These are phyloP conservation scores for Hemileccinum rubropunctum DNA, from an alignment of 768 basidiomycete genomes.

Conservation along the genomic window DNA sequence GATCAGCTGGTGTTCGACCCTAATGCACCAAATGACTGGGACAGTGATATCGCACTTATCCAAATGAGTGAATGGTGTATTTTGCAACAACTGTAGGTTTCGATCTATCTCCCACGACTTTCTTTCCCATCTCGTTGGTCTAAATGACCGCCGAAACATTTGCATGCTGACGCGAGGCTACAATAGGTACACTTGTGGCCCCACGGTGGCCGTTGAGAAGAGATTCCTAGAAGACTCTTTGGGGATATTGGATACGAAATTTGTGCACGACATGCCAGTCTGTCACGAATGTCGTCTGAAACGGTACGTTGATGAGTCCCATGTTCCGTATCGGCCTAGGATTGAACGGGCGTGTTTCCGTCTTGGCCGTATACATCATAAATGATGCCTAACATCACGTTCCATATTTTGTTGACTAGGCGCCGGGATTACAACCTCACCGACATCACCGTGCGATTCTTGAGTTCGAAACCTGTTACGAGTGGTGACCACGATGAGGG, in stretches of 20 bases:
- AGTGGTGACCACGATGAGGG: conserved; percentile 27
- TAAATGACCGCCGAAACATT: conserved; percentile 5
- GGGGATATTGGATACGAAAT: conserved; percentile 35
- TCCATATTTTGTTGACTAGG: conserved; percentile 22
- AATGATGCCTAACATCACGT: conserved; percentile 14
- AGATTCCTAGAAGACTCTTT: conserved; percentile 20
- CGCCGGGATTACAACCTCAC: conserved; percentile 52
- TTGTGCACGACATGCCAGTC: conserved; percentile 49
- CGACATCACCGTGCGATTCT: conserved; percentile 57
- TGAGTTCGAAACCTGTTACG: conserved; percentile 32
- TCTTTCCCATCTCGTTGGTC: conserved; percentile 7
- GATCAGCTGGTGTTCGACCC: conserved; percentile 63
- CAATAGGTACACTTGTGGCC: conserved; percentile 56
- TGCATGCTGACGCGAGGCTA: conserved; percentile 18
- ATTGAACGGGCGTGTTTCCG: conserved; percentile 3
- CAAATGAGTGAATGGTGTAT: conserved; percentile 63
- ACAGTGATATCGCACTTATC: conserved; percentile 54
- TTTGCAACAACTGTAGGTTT: conserved; percentile 55
- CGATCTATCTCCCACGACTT: conserved; percentile 2
- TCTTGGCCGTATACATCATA: conserved; percentile 3
- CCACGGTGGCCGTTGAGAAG: conserved; percentile 49
- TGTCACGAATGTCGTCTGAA: conserved; percentile 60
- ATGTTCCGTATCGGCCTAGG: conserved; percentile 7
- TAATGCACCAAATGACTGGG: conserved; percentile 55
- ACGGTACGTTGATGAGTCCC: conserved; percentile 40